These are phyloP conservation scores for Galeopsis tetrahit DNA, from an alignment of 257 asterid species.

Conservation along the genomic window DNA sequence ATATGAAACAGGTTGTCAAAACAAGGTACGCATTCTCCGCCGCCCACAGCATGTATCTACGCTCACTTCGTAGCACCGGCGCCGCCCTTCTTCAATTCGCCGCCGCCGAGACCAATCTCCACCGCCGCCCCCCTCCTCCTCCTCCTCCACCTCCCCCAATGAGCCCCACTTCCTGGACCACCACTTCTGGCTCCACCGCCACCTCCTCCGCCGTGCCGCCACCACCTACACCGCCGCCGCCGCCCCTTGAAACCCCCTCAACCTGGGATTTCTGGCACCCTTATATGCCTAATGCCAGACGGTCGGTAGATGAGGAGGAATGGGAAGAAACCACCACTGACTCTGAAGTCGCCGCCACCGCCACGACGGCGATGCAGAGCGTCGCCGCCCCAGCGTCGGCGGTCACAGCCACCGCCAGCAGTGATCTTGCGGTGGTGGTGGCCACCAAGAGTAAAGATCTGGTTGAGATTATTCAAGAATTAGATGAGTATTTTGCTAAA, in stretches of 20 bases:
- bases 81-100: conserved; percentile 76
- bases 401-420: conserved; percentile 46
- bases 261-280: conserved; percentile 95
- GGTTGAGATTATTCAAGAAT: conserved; percentile 65
- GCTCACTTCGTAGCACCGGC: conserved; percentile 79
- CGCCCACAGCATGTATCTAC: conserved; percentile 66
- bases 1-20: conserved; percentile 78
- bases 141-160: conserved; percentile 49
- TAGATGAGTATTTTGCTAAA: conserved; percentile 72
- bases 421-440: conserved; percentile 73
- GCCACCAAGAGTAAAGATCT: conserved; percentile 72
- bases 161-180: conserved; percentile 64
- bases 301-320: conserved; percentile 68
- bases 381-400: conserved; percentile 61
- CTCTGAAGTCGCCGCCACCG: conserved; percentile 49
- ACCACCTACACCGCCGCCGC: conserved; percentile 74
- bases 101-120: conserved; percentile 66
- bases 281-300: conserved; percentile 55
- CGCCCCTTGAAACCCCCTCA: conserved; percentile 43
- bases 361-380: conserved; percentile 49
- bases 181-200: conserved; percentile 47
- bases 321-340: conserved; percentile 60
- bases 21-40: conserved; percentile 78
- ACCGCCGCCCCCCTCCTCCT: conserved; percentile 44
- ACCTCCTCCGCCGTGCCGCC: conserved; percentile 55